These are phyloP conservation scores for Tubosaeta sp. DNA, from an alignment of 768 basidiomycete species.

Conservation along the genomic window DNA sequence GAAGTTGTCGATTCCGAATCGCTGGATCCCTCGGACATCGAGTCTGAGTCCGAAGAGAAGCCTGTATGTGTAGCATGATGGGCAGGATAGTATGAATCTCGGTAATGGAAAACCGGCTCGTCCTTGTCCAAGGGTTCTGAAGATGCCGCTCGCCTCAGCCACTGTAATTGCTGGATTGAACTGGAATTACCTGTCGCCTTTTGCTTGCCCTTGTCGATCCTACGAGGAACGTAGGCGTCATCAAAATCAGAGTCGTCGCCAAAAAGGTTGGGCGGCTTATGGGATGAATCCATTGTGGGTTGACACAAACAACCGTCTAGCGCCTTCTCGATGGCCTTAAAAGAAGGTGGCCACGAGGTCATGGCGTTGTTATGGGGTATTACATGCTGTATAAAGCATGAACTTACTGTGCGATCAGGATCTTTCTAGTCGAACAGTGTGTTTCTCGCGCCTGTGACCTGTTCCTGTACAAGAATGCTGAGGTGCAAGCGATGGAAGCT, in stretches of 20 bases:
- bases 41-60: slow-evolving; percentile 8
- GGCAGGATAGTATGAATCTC: not conserved
- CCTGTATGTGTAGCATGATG: not conserved
- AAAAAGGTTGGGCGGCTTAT: slow-evolving; percentile 15
- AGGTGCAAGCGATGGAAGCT: not conserved
- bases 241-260: not conserved
- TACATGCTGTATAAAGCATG: slow-evolving; percentile 6
- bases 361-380: not conserved
- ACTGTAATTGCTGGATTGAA: not conserved
- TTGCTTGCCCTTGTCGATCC: slow-evolving; percentile 18
- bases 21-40: not conserved
- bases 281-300: slow-evolving; percentile 8
- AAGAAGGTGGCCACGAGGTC: slow-evolving; percentile 10
- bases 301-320: not conserved
- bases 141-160: not conserved
- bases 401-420: slow-evolving; percentile 13
- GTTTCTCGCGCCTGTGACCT: slow-evolving; percentile 3
- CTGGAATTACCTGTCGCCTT: slow-evolving; percentile 14
- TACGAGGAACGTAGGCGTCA: not conserved
- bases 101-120: not conserved
- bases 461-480: slow-evolving; percentile 8
- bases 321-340: slow-evolving; percentile 2
- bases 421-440: slow-evolving; percentile 6
- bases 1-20: slow-evolving; percentile 5
- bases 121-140: slow-evolving; percentile 10